Evolutionary conservation across 306 rosid genomes (phyloP).

Genomic region (Cicer judaicum): DNA sequence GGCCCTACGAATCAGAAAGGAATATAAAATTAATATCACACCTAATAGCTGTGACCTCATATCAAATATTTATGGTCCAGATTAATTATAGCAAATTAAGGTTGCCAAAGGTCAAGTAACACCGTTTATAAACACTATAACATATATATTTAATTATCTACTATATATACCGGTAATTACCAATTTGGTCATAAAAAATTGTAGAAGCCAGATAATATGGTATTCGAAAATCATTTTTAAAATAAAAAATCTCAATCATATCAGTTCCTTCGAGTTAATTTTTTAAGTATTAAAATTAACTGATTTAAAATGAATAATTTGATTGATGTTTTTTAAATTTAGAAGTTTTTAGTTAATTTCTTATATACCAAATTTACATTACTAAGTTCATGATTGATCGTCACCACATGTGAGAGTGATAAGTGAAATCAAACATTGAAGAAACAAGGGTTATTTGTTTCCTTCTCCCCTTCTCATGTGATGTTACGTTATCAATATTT

Average conservation of each 20-base stretch:
- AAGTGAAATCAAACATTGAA: slow-evolving; percentile 51
- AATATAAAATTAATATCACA: slow-evolving; percentile 4
- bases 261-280: too few relatives aligned
- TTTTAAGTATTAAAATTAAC: too few relatives aligned
- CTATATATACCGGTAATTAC: not conserved
- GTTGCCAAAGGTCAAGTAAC: slow-evolving; percentile 14
- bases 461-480: not conserved
- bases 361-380: too few relatives aligned
- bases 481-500: slow-evolving; percentile 23
- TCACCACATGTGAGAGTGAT: slow-evolving; percentile 22
- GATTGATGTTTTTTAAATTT: too few relatives aligned
- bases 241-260: too few relatives aligned
- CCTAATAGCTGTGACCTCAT: slow-evolving; percentile 23
- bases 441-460: slow-evolving; percentile 51
- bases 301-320: too few relatives aligned
- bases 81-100: slow-evolving; percentile 16
- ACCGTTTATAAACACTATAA: slow-evolving; percentile 5
- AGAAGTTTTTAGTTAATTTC: too few relatives aligned
- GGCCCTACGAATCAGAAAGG: slow-evolving; percentile 41
- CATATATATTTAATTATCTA: not conserved
- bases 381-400: too few relatives aligned
- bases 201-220: not conserved
- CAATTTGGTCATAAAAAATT: not conserved
- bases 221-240: too few relatives aligned
- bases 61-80: slow-evolving; percentile 44